Conservation (phyloP, 2,329 filamentous ascomycete species). For the Immersiporthe knoxdaviesiana region DNA sequence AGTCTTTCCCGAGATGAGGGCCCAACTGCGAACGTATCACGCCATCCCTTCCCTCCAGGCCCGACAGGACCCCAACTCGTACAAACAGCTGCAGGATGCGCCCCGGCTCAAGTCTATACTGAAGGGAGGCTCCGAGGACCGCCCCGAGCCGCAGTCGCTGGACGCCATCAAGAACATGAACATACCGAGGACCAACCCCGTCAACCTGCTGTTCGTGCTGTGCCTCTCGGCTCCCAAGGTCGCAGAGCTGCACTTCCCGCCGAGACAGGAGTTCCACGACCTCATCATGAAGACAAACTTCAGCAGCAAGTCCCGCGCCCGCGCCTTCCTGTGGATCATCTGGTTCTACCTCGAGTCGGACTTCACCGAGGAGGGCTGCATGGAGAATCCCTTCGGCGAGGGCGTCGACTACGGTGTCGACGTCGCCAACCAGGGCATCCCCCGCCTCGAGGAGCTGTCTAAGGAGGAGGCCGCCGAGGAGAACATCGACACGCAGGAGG, state of each 20-base stretch:
- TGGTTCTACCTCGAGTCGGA: constrained; percentile 99
- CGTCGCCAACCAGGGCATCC: constrained; percentile 71
- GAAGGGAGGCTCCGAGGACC: constrained; percentile 93
- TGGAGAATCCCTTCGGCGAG: constrained; percentile 86
- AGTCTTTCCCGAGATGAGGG: constrained; percentile 99
- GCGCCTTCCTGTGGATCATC: constrained; percentile 94
- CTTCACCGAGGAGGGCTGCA: constrained; percentile 84
- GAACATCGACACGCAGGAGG: constrained; percentile 74
- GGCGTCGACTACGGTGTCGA: constrained; percentile 68
- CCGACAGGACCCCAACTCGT: constrained; percentile 90
- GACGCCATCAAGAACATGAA: constrained; percentile 74
- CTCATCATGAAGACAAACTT: constrained; percentile 88
- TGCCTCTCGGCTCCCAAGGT: constrained; percentile 88
- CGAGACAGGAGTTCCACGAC: constrained; percentile 89
- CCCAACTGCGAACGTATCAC: constrained; percentile 95
- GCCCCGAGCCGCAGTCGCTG: constrained; percentile 78
- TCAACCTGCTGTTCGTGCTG: constrained; percentile 95
- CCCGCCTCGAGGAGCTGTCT: constrained; percentile 66
- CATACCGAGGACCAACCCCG: constrained; percentile 84
- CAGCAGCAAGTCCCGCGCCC: constrained; percentile 80
- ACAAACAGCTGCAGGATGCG: constrained; percentile 97
- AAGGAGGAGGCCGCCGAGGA: constrained; percentile 68
- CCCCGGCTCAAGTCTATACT: constrained; percentile 95
- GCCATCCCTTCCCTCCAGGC: constrained; percentile 96
- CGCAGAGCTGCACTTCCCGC: constrained; percentile 88